These are phyloP conservation scores for Penicillium odoratum DNA, from an alignment of 495 filamentous ascomycete genomes.

Conservation along the genomic window DNA sequence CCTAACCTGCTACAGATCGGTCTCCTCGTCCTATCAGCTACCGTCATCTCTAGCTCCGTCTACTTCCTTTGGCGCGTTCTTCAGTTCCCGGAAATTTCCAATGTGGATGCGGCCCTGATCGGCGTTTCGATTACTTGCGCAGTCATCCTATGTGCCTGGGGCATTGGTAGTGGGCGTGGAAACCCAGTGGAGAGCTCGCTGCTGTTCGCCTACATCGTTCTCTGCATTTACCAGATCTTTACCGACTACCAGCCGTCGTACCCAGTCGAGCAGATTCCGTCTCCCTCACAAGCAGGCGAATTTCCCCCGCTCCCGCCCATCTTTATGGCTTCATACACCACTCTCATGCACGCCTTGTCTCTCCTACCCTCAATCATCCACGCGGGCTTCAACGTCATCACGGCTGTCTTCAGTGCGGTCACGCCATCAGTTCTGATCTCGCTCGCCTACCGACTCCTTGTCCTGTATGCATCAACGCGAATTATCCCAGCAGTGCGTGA, in stretches of 20 bases:
- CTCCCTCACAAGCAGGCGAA: constrained; percentile 63
- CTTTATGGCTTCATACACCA: constrained; percentile 98
- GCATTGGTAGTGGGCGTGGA: constrained; percentile 89
- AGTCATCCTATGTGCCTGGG: constrained; percentile 88
- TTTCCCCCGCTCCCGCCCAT: constrained; percentile 94
- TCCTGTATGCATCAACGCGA: constrained; percentile 91
- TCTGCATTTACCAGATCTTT: constrained; percentile 99
- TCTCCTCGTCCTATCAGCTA: constrained; percentile 81
- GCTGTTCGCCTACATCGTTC: constrained; percentile 92
- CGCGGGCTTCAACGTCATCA: constrained; percentile 81
- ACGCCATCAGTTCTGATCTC: constrained; percentile 94
- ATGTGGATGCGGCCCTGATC: constrained; percentile 91
- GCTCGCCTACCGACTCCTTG: constrained; percentile 85
- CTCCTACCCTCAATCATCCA: constrained; percentile 79
- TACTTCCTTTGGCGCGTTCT: constrained; percentile 97
- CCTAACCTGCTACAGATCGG: constrained; percentile 62
- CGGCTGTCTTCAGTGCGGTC: constrained; percentile 87
- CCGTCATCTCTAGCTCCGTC: constrained; percentile 86
- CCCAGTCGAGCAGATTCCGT: constrained; percentile 53
- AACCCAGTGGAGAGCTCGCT: constrained; percentile 96
- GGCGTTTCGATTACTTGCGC: constrained; percentile 88
- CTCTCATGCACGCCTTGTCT: constrained; percentile 79
- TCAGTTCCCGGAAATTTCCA: constrained; percentile 87
- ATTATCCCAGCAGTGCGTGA: constrained; percentile 94
- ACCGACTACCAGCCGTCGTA: constrained; percentile 89